Evolutionary conservation across 202 grass and related monocot genomes (phyloP), one percentile per base, ranked within the genome.

Genomic region (Setaria italica): DNA sequence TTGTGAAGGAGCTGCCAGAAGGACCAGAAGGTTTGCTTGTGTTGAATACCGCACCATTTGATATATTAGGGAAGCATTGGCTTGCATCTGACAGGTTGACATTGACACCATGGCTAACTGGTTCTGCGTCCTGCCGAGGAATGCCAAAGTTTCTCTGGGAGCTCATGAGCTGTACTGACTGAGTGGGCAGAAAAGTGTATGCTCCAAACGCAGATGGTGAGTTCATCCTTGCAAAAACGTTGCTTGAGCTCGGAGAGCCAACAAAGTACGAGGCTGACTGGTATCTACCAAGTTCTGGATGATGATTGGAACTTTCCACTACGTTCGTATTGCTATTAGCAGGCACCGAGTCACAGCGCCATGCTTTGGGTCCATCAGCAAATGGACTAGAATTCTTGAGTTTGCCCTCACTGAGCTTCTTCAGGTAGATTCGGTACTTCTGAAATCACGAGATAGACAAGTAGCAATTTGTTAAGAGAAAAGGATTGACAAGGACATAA

Each of bases 341-440:
- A 25, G 83, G 43, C 67, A 41, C 83, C 84, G 32, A 33, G 32
- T 7, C 62, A 5, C 25, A 32, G 46, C 47, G 0, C 14, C 79
- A 63, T 25, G 68, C 71, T 88, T 32, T 57, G 15, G 82, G 80
- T 74, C 50, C 51, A 13, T 80, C 67, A 39, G 45, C 42, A 34
- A 82, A 75, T 50, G 76, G 68, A 59, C 78, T 62, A 46, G 73
- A 4, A 30, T 57, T 42, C n/a, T n/a, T 83, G 47, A 67, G 14
- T 46, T 72, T 74, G 17, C 64, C 59, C 37, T 32, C 6, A 43
- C 15, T 82, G 51, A 95, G 1, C 58, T 90, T 91, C 77, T 77
- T 91, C 34, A 93, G 70, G 70, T 79, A 90, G 5, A 90, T 34
- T 3, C 89, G 56, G 19, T 97, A 95, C 62, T 95, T 97, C 89